Percentiles rank a stretch among this genome's conserved stretches.
These are phyloP conservation scores for Colletotrichum camelliae DNA, from an alignment of 2,329 filamentous ascomycete genomes.

Conservation along the genomic window DNA sequence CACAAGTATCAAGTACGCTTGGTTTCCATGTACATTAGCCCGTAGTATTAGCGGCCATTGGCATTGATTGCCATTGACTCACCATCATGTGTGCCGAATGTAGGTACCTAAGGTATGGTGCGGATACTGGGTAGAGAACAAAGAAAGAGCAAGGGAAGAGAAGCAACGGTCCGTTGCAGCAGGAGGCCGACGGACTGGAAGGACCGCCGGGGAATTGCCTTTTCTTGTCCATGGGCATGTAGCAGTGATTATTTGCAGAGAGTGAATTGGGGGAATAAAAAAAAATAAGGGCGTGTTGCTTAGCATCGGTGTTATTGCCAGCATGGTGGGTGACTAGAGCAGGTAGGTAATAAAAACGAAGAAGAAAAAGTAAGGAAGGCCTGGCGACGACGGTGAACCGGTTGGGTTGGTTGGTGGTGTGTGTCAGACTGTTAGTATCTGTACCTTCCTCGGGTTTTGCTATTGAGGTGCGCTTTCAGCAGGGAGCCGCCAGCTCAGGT, in stretches of 20 bases:
- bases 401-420: neutral
- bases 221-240: neutral
- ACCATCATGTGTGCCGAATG: neutral
- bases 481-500: slow-evolving; percentile 5
- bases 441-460: neutral
- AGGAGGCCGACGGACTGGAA: neutral
- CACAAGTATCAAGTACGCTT: neutral
- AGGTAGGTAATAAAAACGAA: neutral
- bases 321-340: neutral
- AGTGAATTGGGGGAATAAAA: neutral
- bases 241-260: neutral
- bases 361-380: neutral
- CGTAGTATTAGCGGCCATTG: neutral
- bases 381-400: neutral
- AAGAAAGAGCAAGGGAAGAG: neutral
- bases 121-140: neutral
- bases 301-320: neutral
- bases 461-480: neutral
- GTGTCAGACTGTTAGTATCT: neutral
- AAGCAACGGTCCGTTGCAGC: neutral
- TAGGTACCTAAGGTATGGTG: neutral
- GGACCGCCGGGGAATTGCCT: neutral
- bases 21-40: too few species aligned
- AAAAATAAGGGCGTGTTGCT: neutral
- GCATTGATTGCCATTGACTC: neutral